Conservation (phyloP, 2,329 filamentous ascomycete genomes). For the Chalaropsis thielavioides region DNA sequence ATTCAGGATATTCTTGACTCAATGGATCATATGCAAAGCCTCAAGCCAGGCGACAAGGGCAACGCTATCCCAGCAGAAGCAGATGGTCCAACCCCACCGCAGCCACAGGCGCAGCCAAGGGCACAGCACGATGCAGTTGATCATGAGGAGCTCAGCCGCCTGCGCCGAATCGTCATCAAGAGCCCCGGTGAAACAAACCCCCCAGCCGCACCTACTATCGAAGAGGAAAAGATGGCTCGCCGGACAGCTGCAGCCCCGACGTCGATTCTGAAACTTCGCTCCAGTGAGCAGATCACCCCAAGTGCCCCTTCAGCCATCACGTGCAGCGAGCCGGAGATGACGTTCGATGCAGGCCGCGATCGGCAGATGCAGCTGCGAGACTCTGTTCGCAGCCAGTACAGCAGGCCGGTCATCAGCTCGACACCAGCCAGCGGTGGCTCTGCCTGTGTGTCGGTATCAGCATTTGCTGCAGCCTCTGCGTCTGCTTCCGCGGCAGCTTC, state of each 20-base stretch:
- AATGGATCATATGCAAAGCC: conserved; percentile 16
- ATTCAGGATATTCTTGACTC: conserved; percentile 14
- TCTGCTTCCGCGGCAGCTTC: background rate
- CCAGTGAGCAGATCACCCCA: background rate
- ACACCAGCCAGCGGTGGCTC: conserved; percentile 16
- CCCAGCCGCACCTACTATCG: conserved; percentile 23
- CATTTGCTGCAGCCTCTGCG: background rate
- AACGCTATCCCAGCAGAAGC: background rate
- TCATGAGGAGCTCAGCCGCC: background rate
- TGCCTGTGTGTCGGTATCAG: background rate
- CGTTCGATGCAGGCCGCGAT: conserved; percentile 16
- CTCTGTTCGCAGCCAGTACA: conserved; percentile 20
- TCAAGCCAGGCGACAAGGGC: background rate
- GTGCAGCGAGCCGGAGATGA: background rate
- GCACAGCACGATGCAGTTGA: background rate
- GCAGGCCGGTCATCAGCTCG: conserved; percentile 20
- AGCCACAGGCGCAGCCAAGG: background rate
- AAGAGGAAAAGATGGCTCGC: conserved; percentile 27
- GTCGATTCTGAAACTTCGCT: conserved; percentile 26
- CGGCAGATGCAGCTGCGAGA: background rate
- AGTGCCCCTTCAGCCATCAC: background rate
- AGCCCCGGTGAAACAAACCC: conserved; percentile 4
- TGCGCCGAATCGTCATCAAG: conserved; percentile 22
- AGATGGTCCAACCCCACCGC: background rate
- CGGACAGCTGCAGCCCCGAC: conserved; percentile 23